Conservation (phyloP, 2,329 filamentous ascomycete genomes). For the Salinomyces thailandicus region DNA sequence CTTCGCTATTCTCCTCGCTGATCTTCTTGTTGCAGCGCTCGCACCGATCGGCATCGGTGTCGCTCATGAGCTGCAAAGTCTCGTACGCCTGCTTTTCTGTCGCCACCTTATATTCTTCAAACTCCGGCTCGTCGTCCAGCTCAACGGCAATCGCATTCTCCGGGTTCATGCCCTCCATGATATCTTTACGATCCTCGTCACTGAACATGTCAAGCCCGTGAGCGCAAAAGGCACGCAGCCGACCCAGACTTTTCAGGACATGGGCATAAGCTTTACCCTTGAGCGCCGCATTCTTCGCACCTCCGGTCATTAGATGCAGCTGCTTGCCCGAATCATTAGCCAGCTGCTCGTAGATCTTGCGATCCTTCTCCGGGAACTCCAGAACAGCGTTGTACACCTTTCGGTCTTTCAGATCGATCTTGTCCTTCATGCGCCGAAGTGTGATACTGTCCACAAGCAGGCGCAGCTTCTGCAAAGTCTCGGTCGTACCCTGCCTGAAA, state of each 20-base stretch:
- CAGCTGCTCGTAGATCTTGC: conserved; percentile 72
- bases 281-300: conserved; percentile 37
- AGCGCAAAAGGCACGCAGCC: conserved; percentile 80
- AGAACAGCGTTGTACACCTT: conserved; percentile 64
- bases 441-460: conserved; percentile 92
- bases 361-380: conserved; percentile 65
- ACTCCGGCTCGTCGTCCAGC: conserved; percentile 57
- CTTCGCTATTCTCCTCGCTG: conserved; percentile 46
- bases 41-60: conserved; percentile 69
- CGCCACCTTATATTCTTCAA: conserved; percentile 49
- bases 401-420: conserved; percentile 68
- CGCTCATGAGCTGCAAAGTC: conserved; percentile 72
- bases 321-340: conserved; percentile 69
- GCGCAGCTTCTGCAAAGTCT: conserved; percentile 74
- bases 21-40: conserved; percentile 58
- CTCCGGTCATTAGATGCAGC: conserved; percentile 61
- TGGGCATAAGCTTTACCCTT: conserved; percentile 79
- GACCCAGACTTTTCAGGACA: conserved; percentile 81
- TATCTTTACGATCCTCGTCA: conserved; percentile 67
- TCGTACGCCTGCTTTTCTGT: conserved; percentile 68
- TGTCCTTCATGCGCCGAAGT: conserved; percentile 80
- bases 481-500: conserved; percentile 77
- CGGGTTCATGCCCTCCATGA: conserved; percentile 53
- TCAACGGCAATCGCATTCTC: conserved; percentile 81
- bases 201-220: conserved; percentile 87